These are phyloP conservation scores for Mycena indigotica DNA, from an alignment of 768 basidiomycete species.

Conservation along the genomic window DNA sequence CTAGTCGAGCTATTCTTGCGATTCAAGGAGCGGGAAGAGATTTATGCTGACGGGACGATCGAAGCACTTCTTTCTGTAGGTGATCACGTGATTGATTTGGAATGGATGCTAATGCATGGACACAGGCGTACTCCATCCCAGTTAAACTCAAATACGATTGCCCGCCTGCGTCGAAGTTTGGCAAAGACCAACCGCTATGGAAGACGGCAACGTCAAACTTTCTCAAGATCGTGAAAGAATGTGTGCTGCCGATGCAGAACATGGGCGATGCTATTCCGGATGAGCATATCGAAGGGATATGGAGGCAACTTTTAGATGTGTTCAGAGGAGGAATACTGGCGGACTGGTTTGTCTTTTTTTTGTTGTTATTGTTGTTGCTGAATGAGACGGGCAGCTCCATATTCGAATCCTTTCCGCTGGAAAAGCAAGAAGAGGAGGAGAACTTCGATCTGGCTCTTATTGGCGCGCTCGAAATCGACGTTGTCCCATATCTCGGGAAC, in stretches of 20 bases:
- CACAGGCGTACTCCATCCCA: slow-evolving; percentile 85
- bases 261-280: slow-evolving; percentile 61
- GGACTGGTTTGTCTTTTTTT: slow-evolving; percentile 65
- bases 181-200: slow-evolving; percentile 88
- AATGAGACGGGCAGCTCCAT: slow-evolving; percentile 46
- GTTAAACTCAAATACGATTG: slow-evolving; percentile 96
- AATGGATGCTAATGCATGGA: too few species aligned
- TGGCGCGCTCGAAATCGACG: slow-evolving; percentile 74
- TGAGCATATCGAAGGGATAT: slow-evolving; percentile 77
- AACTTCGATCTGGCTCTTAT: slow-evolving; percentile 85
- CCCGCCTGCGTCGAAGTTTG: slow-evolving; percentile 84
- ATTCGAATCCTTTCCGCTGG: slow-evolving; percentile 57
- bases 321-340: slow-evolving; percentile 82
- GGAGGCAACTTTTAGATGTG: slow-evolving; percentile 81
- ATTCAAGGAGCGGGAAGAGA: slow-evolving; percentile 59
- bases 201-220: slow-evolving; percentile 89
- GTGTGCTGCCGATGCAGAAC: slow-evolving; percentile 51
- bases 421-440: slow-evolving; percentile 76
- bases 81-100: too few species aligned
- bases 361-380: neutral
- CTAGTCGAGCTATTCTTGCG: slow-evolving; percentile 75
- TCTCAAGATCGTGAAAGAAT: slow-evolving; percentile 72
- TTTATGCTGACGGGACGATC: slow-evolving; percentile 82
- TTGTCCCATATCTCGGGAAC: slow-evolving; percentile 76
- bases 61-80: slow-evolving; percentile 82